A percentile compares a stretch with the other conserved stretches of the same genome.
Conservation (phyloP, 2,329 filamentous ascomycete species). For the Bertia moriformis region DNA sequence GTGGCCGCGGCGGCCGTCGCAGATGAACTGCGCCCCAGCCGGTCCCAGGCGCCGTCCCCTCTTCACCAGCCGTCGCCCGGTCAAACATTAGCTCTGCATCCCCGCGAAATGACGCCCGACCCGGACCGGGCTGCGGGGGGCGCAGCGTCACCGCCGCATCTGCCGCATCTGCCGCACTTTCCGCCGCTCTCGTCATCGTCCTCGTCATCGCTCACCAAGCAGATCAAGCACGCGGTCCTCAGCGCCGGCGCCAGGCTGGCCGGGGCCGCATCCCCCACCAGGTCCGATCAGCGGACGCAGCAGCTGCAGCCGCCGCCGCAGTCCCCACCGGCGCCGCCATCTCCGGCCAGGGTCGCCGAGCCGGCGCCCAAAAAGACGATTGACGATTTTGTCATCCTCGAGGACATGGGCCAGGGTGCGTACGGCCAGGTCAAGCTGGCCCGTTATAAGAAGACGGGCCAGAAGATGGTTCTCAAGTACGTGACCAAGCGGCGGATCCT, state of each 20-base stretch:
- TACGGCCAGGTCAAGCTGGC: slow-evolving; percentile 96
- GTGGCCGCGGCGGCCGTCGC: too few relatives aligned
- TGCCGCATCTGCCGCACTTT: too few relatives aligned
- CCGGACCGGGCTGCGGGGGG: slow-evolving; percentile 22
- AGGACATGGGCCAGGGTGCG: slow-evolving; percentile 96
- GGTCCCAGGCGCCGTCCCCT: slow-evolving; percentile 55
- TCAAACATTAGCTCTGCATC: slow-evolving; percentile 45
- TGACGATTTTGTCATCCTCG: slow-evolving; percentile 76
- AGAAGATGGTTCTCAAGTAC: slow-evolving; percentile 90
- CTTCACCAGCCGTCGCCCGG: slow-evolving; percentile 67
- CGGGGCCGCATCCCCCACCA: slow-evolving; percentile 17
- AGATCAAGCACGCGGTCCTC: slow-evolving; percentile 40
- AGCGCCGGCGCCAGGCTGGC: slow-evolving; percentile 38
- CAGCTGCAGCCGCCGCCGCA: slow-evolving; percentile 7
- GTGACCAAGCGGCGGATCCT: slow-evolving; percentile 93
- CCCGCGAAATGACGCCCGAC: slow-evolving; percentile 39
- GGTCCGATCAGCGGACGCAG: slow-evolving; percentile 18
- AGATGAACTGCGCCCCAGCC: slow-evolving; percentile 46
- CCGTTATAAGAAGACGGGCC: slow-evolving; percentile 62
- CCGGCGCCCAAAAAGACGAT: slow-evolving; percentile 64
- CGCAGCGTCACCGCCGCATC: too few relatives aligned
- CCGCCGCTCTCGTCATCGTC: slow-evolving; percentile 19
- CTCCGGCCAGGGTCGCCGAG: slow-evolving; percentile 17
- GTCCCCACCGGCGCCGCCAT: slow-evolving; percentile 10
- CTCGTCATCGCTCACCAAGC: slow-evolving; percentile 33